Percentiles rank a stretch among this genome's conserved stretches.
phyloP scores from a whole-genome alignment of 78 protist species.

The Dictyostelium brefeldianum region DNA sequence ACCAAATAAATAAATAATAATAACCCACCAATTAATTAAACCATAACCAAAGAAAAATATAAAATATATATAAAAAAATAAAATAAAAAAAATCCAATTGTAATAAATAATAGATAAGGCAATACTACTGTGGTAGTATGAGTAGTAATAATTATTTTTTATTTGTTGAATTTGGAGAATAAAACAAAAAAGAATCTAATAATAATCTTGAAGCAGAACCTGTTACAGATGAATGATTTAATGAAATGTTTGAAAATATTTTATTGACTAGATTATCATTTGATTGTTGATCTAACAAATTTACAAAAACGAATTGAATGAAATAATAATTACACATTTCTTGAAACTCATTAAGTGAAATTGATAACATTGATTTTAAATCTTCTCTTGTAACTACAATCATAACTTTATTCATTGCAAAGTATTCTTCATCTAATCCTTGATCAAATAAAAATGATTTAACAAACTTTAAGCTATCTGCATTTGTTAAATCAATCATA shows the following conservation, averaged over 20 bases:
- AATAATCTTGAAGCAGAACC: too few relatives aligned
- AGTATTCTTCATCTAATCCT: background rate
- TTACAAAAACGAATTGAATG: too few relatives aligned
- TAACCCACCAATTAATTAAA: too few relatives aligned
- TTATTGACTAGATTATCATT: background rate
- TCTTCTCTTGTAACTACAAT: background rate
- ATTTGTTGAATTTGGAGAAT: too few relatives aligned
- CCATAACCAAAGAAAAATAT: too few relatives aligned
- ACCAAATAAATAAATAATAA: too few relatives aligned
- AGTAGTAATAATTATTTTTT: too few relatives aligned
- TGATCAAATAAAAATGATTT: background rate
- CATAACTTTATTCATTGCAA: background rate
- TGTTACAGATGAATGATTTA: background rate
- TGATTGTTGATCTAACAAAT: background rate
- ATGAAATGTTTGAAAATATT: background rate
- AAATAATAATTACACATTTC: background rate
- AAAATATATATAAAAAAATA: too few relatives aligned
- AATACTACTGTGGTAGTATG: too few relatives aligned
- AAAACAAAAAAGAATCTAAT: too few relatives aligned
- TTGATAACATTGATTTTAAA: background rate
- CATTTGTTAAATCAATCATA: background rate
- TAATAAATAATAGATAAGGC: too few relatives aligned
- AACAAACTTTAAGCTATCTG: background rate
- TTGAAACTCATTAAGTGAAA: background rate
- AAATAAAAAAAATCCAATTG: too few relatives aligned